Conservation (phyloP, 202 grass and related monocot genomes). For the Tripidium arundinaceum region DNA sequence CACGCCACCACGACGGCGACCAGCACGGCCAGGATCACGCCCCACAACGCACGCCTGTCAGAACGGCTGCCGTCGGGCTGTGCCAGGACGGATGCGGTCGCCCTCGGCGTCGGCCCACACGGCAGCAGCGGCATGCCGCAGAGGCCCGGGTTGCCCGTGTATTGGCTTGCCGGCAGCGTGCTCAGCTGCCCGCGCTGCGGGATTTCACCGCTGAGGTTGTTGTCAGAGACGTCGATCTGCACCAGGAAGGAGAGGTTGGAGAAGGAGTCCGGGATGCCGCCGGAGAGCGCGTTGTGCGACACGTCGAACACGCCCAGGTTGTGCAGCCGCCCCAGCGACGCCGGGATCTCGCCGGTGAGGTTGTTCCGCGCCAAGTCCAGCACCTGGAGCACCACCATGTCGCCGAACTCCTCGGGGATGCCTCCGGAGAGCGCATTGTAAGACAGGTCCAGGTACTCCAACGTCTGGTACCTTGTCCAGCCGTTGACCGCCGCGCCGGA, state of each 20-base stretch:
- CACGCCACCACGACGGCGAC: constrained; percentile 42
- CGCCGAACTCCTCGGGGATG: constrained; percentile 71
- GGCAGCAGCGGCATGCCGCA: constrained; percentile 77
- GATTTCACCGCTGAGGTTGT: constrained; percentile 69
- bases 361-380: constrained; percentile 75
- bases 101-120: constrained; percentile 38
- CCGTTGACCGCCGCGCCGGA: constrained; percentile 71
- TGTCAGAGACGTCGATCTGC: constrained; percentile 80
- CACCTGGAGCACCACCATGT: constrained; percentile 82
- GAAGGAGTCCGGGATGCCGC: constrained; percentile 76
- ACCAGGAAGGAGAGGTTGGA: constrained; percentile 94
- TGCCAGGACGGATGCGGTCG: constrained; percentile 27
- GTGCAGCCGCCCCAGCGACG: constrained; percentile 55
- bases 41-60: background rate
- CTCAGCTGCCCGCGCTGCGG: constrained; percentile 78
- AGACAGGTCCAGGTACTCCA: constrained; percentile 87
- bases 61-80: background rate
- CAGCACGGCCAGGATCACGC: constrained; percentile 42
- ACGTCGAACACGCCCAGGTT: constrained; percentile 88
- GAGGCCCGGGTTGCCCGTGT: constrained; percentile 71
- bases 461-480: constrained; percentile 74
- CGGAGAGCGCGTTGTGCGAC: constrained; percentile 62
- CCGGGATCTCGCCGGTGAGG: constrained; percentile 66
- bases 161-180: constrained; percentile 77
- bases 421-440: constrained; percentile 58